Evolutionary conservation across 768 basidiomycete genomes (phyloP).

Genomic region (Hortiboletus flavorubellus): DNA sequence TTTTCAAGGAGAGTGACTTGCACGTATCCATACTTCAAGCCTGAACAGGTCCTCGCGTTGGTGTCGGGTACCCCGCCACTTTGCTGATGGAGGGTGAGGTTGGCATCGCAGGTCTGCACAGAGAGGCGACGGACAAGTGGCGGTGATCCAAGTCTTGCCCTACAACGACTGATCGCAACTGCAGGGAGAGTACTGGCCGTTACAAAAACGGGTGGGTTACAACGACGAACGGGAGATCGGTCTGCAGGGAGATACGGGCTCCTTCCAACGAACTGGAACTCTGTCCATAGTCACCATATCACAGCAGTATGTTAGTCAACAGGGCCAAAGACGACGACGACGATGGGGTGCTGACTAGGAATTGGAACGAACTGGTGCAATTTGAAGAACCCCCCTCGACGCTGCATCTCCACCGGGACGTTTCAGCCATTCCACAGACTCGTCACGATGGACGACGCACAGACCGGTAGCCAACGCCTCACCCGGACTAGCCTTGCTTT

Average conservation of each 20-base stretch:
- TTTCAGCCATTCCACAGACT: too few species aligned
- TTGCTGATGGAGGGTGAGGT: constrained; percentile 29
- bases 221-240: too few species aligned
- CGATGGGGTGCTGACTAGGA: too few species aligned
- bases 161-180: constrained; percentile 52
- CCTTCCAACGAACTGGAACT: constrained; percentile 52
- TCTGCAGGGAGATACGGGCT: constrained; percentile 5
- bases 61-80: constrained; percentile 50
- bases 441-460: too few species aligned
- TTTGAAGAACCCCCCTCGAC: too few species aligned
- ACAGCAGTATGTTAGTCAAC: too few species aligned
- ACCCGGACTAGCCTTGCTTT: too few species aligned
- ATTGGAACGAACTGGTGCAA: too few species aligned
- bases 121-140: constrained; percentile 37
- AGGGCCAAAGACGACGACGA: too few species aligned
- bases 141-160: constrained; percentile 36
- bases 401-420: too few species aligned
- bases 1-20: constrained; percentile 43
- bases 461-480: too few species aligned
- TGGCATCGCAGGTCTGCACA: not conserved
- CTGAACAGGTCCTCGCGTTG: constrained; percentile 42
- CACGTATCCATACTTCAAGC: constrained; percentile 30
- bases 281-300: too few species aligned
- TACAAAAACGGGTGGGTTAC: constrained; percentile 26
- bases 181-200: constrained; percentile 55